Evolutionary conservation across 2,329 filamentous ascomycete species (phyloP), one percentile per base, ranked within the genome.

Genomic region (Stachybotrys chartarum): DNA sequence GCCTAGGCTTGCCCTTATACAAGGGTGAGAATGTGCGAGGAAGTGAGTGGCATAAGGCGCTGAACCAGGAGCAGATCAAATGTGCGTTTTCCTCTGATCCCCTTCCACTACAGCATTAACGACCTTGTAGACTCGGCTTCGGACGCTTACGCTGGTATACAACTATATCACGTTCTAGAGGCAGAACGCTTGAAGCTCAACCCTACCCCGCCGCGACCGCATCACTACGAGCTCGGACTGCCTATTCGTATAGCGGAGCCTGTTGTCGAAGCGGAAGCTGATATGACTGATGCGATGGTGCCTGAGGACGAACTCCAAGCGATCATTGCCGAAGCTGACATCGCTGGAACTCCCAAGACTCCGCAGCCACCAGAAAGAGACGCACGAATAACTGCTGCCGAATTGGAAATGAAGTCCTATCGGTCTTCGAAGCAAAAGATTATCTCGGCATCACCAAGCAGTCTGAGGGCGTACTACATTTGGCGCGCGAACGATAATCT

Each of bases 101-200:
- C 8, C 14, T 61, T 39, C 55, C 14, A 42, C 14, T 35, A 10
- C 7, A 5, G 14, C 14, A 8, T n/a, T 50, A 17, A 39, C 30
- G 18, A 18, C 11, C 6, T 31, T 18, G 1, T 32, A 89, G 86
- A 92, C 69, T 85, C 90, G 10, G 91, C 90, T 12, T 86, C 89
- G 1, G 91, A 96, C 68, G 87, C 90, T 0, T 97, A 96, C 66
- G 91, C 88, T 57, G 83, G 85, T 48, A 71, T 88, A 11, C 86
- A 90, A 55, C 74, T 97, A 1, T 96, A 84, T 64, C 77, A 90
- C 57, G 78, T 80, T 1, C 74, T 96, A 49, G 86, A 97, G 56
- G 72, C 81, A 52, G 82, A 87, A 63, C 79, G 92, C 16, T 76
- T 82, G 61, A 73, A 75, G 7, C 75, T 96, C 58, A 71, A 82